Base-by-base conservation (phyloP, 164 flowering plant species). In the Umbilicus rupestris region DNA sequence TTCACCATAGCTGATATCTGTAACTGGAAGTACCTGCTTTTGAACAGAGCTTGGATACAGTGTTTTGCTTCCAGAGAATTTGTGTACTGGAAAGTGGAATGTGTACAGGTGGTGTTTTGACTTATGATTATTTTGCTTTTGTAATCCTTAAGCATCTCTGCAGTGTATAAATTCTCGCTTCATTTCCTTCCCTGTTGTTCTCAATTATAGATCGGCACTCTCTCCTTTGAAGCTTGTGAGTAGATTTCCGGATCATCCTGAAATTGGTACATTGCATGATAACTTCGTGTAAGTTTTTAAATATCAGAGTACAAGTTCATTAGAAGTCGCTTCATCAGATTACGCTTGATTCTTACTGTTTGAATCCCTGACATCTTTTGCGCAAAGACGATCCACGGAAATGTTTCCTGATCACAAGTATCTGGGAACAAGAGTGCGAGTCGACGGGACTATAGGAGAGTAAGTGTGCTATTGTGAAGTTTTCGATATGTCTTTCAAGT, bases 61-160 rank as follows among this genome's bases (percentile, higher is more conserved):
- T 80, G 96, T 89, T 64, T 86, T 89, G 74, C 96, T 94, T 74
- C 98, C 98, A 28, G 98, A 94, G 79, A 89, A 90, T 73, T 72
- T 94, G 77, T 78, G 83, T 9, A 80, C 92, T 20, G 97, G 97
- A 68, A 89, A 89, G 72, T 94, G 98, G 98, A 89, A 94, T 75
- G 98, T 94, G 26, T 88, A 89, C 82, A 85, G 97, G 98, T 90
- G 59, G 39, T n/a, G n/a, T n/a, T n/a, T n/a, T n/a, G n/a, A n/a
- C n/a, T n/a, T n/a, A n/a, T n/a, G n/a, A n/a, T n/a, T n/a, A n/a
- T n/a, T n/a, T n/a, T n/a, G n/a, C n/a, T n/a, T n/a, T n/a, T n/a
- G n/a, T n/a, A n/a, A n/a, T n/a, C n/a, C n/a, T n/a, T n/a, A n/a
- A n/a, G n/a, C n/a, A n/a, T n/a, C n/a, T n/a, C n/a, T n/a, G n/a